Conservation (phyloP, 2,329 filamentous ascomycete genomes). For the Aureobasidium sp. region DNA sequence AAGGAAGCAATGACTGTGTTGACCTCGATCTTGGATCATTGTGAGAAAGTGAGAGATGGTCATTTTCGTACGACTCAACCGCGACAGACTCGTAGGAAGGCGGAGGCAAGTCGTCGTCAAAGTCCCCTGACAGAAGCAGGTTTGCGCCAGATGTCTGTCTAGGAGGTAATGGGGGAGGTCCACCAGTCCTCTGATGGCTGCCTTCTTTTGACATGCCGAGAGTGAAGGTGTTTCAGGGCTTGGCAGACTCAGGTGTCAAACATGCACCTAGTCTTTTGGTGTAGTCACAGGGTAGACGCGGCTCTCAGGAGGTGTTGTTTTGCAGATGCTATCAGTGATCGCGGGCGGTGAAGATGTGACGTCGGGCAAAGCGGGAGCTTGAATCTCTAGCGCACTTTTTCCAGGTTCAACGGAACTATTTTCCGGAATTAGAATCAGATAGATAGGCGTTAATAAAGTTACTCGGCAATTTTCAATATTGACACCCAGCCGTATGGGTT, state of each 20-base stretch:
- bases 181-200: not conserved
- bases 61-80: not conserved
- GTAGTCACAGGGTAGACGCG: not conserved
- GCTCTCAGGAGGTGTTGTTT: conserved; percentile 8
- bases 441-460: conserved; percentile 7
- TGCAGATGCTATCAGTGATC: not conserved
- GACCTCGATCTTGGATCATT: conserved; percentile 38
- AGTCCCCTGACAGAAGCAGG: conserved; percentile 1
- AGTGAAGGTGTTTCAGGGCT: not conserved
- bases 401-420: conserved; percentile 4
- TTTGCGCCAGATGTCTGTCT: not conserved
- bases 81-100: conserved; percentile 13
- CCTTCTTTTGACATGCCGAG: not conserved
- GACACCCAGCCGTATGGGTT: not conserved
- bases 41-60: not conserved
- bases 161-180: conserved; percentile 10
- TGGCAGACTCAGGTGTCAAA: not conserved
- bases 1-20: conserved; percentile 36
- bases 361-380: not conserved
- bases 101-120: conserved; percentile 14
- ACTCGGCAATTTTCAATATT: conserved; percentile 4
- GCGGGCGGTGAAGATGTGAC: conserved; percentile 6
- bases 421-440: conserved; percentile 8
- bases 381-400: not conserved
- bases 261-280: not conserved